Percentiles rank a stretch among this genome's conserved stretches.
phyloP scores from a whole-genome alignment of 768 basidiomycete species.

The Cantharellus cinnabarinus region DNA sequence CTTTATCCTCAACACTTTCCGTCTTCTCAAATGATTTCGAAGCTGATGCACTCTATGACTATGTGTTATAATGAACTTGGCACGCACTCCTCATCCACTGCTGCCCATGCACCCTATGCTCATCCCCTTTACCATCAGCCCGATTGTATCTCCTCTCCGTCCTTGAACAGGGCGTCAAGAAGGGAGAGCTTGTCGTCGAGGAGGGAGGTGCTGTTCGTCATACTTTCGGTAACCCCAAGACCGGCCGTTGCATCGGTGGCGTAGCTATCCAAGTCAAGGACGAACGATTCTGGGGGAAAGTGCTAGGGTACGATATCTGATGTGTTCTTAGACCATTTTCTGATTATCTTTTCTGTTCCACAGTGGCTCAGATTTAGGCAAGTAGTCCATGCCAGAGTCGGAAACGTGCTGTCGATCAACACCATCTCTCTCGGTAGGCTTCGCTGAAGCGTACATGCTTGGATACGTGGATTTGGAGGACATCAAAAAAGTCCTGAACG shows the following conservation, averaged over 20 bases:
- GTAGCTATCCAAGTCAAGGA: background rate
- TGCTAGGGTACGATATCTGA: no score
- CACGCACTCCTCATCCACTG: no score
- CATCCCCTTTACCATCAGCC: background rate
- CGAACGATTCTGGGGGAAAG: background rate
- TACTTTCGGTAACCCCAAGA: no score
- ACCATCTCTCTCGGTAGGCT: background rate
- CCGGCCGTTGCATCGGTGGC: no score
- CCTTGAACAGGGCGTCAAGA: background rate
- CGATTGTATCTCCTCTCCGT: background rate
- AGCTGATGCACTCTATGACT: no score
- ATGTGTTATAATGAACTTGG: no score
- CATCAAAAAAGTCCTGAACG: background rate
- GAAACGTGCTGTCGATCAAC: no score
- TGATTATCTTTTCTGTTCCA: background rate
- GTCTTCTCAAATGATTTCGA: no score
- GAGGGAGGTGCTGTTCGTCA: background rate
- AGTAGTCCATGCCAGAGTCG: no score
- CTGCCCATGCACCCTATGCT: no score
- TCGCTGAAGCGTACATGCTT: constrained; percentile 7
- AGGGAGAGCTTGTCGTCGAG: background rate
- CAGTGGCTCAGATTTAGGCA: background rate
- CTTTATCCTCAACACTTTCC: no score
- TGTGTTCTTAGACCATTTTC: background rate
- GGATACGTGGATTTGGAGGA: constrained; percentile 2